A percentile compares a stretch with the other conserved stretches of the same genome.
phyloP scores from a whole-genome alignment of 768 basidiomycete species.

The Serendipita sp. region DNA sequence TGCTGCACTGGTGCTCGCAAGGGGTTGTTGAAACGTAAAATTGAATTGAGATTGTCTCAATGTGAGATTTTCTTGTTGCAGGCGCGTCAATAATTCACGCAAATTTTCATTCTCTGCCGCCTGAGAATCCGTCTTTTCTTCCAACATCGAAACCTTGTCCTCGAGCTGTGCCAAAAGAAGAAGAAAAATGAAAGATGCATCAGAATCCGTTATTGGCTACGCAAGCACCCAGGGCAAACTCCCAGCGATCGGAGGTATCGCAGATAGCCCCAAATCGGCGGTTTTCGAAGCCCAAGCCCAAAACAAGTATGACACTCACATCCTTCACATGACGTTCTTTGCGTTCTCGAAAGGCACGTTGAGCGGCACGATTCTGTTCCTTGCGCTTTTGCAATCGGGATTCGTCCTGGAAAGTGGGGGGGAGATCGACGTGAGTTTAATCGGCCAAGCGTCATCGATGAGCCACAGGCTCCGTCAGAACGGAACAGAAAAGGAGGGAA shows the following conservation, averaged over 20 bases:
- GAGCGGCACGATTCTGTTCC: conserved; percentile 93
- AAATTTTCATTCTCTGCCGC: conserved; percentile 75
- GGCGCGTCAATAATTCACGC: conserved; percentile 62
- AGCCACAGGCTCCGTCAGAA: neutral
- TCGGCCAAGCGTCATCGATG: too few relatives aligned
- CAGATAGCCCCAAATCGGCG: neutral
- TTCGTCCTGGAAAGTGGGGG: conserved; percentile 36
- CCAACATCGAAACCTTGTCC: conserved; percentile 75
- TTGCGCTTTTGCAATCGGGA: conserved; percentile 70
- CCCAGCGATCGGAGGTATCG: conserved; percentile 7
- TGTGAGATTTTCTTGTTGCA: conserved; percentile 74
- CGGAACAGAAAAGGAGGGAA: conserved; percentile 3
- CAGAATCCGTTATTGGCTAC: neutral
- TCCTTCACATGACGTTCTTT: conserved; percentile 97
- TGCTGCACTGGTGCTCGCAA: conserved; percentile 8
- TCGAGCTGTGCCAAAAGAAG: conserved; percentile 43
- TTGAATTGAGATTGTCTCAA: conserved; percentile 75
- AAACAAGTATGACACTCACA: conserved; percentile 31
- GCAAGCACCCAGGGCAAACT: neutral
- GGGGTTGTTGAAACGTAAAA: conserved; percentile 50
- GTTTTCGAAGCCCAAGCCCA: neutral
- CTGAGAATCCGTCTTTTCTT: conserved; percentile 59
- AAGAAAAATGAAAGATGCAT: neutral
- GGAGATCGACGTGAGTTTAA: neutral
- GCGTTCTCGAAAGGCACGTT: conserved; percentile 90